Evolutionary conservation across 2,329 filamentous ascomycete species (phyloP).

Genomic region (Orbilia ellipsospora): DNA sequence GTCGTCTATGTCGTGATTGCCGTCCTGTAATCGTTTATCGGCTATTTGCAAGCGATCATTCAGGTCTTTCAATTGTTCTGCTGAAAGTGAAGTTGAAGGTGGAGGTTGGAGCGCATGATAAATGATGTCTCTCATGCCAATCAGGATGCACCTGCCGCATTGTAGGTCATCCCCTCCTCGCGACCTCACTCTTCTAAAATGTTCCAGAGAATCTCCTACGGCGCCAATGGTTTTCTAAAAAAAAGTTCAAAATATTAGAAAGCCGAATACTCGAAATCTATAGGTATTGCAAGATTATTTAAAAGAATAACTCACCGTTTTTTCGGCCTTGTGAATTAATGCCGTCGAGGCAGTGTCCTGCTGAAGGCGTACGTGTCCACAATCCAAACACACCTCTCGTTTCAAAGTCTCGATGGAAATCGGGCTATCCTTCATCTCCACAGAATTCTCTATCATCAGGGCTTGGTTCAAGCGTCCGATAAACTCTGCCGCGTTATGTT

Average conservation of each 20-base stretch:
- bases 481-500: slow-evolving; percentile 30
- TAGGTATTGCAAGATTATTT: neutral
- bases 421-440: neutral
- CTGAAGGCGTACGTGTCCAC: slow-evolving; percentile 8
- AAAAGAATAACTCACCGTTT: neutral
- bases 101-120: slow-evolving; percentile 9
- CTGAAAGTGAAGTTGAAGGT: neutral
- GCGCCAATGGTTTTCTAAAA: neutral
- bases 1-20: slow-evolving; percentile 8
- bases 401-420: neutral
- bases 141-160: slow-evolving; percentile 18
- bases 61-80: neutral
- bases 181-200: neutral
- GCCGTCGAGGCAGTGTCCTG: neutral
- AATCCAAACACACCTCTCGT: slow-evolving; percentile 22
- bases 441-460: neutral
- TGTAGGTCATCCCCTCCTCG: neutral
- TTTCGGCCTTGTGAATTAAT: neutral
- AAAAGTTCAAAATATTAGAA: neutral
- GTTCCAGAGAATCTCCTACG: slow-evolving; percentile 1
- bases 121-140: slow-evolving; percentile 25
- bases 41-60: neutral
- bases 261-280: neutral
- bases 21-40: neutral
- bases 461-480: slow-evolving; percentile 15